Base-by-base conservation (phyloP, 176 grass and related monocot genomes). In the Chloris gayana region DNA sequence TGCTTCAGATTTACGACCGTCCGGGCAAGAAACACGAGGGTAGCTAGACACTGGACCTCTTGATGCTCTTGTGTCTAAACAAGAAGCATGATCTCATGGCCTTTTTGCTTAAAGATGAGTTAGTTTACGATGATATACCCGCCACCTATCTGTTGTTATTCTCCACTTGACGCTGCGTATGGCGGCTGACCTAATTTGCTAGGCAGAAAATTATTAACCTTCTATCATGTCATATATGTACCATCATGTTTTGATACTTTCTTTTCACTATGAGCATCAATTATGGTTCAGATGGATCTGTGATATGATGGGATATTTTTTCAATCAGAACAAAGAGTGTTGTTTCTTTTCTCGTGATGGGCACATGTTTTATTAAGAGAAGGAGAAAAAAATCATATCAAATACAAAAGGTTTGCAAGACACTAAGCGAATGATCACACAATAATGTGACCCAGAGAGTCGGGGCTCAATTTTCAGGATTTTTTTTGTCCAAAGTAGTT, bases 151-250 rank as follows among this genome's bases (percentile, higher is more conserved):
- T 19, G 33, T 4, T 72, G 27, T 67, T 83, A 73, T 78, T 83
- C 67, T 47, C 67, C 30, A 45, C 80, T 61, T 67, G 13, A 30
- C 27, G 39, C 21, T 19, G 19, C 12, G 6, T 77, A 77, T 50
- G 68, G 60, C 60, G 49, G 67, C 60, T 60, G 68, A 22, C 86
- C 86, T 83, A 88, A 83, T 60, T 66, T 46, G n/a, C 34, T 6
- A 3, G 15, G 0, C 37, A 13, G 25, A 47, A 65, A 69, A 56
- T 15, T 76, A 65, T 45, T 30, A 64, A 2, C 44, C 29, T 42
- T 21, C 42, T 12, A 30, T 24, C 54, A 24, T 79, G 46, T 39
- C 75, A 61, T 30, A 30, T 35, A 57, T 53, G 19, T 3, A 61
- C 58, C 5, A 22, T 14, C 53, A 12, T 22, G n/a, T 3, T 57